A percentile compares a stretch with the other conserved stretches of the same genome.
phyloP scores from a whole-genome alignment of 495 filamentous ascomycete genomes.

The Viridothelium virens region DNA sequence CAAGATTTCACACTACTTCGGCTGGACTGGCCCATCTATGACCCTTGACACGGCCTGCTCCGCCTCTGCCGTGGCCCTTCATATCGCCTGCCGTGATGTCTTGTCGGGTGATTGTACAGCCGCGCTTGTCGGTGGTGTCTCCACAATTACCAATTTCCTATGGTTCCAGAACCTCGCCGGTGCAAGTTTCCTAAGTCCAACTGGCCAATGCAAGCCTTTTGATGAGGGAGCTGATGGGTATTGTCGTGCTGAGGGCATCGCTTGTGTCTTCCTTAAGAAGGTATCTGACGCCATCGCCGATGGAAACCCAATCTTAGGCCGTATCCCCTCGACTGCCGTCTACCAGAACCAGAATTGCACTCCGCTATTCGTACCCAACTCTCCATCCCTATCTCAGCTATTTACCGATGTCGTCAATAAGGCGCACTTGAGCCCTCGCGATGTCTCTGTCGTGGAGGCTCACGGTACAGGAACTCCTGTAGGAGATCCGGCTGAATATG shows the following conservation, averaged over 20 bases:
- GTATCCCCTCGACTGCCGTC: conserved; percentile 19
- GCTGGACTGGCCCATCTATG: conserved; percentile 7
- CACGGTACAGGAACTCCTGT: conserved; percentile 8
- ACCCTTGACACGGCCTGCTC: conserved; percentile 11
- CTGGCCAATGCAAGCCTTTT: not conserved
- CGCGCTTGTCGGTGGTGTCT: not conserved
- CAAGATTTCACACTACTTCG: conserved; percentile 10
- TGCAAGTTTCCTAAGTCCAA: not conserved
- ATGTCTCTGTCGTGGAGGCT: not conserved
- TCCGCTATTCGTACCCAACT: conserved; percentile 30
- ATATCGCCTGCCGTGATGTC: not conserved
- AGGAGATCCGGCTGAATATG: conserved; percentile 5
- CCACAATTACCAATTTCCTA: conserved; percentile 20
- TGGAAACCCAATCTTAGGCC: not conserved
- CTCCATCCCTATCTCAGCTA: conserved; percentile 13
- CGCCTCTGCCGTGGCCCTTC: conserved; percentile 1
- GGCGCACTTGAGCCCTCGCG: not conserved
- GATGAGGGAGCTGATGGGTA: not conserved
- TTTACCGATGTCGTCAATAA: not conserved
- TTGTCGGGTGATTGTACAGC: not conserved
- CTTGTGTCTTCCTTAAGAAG: not conserved
- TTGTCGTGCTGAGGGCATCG: not conserved
- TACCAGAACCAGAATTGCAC: conserved; percentile 31
- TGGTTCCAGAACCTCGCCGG: not conserved
- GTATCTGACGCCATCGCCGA: conserved; percentile 1